These are phyloP conservation scores for Ilyonectria sp. DNA, from an alignment of 2,329 filamentous ascomycete genomes.

Conservation along the genomic window DNA sequence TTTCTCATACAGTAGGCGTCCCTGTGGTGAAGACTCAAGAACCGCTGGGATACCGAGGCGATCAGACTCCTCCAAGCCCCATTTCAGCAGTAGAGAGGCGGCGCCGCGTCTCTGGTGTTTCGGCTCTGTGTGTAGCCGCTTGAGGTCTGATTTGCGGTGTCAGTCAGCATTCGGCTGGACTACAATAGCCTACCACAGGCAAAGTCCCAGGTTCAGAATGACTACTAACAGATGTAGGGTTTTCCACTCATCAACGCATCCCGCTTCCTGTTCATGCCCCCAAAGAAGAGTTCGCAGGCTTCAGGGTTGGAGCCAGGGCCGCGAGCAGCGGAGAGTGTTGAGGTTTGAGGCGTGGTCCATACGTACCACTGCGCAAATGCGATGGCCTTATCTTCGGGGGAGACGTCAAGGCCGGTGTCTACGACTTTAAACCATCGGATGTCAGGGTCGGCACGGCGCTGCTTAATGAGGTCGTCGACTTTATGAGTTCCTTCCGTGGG, in stretches of 20 bases:
- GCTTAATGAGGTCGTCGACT: slow-evolving; percentile 38
- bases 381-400: slow-evolving; percentile 47
- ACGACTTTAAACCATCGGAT: slow-evolving; percentile 55
- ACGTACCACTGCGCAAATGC: slow-evolving; percentile 57
- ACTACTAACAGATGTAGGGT: slow-evolving; percentile 54
- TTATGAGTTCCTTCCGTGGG: slow-evolving; percentile 40
- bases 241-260: slow-evolving; percentile 50
- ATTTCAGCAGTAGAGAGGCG: slow-evolving; percentile 53
- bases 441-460: slow-evolving; percentile 45
- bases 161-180: not conserved
- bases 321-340: slow-evolving; percentile 45
- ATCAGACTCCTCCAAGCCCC: slow-evolving; percentile 55
- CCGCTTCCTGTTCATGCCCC: slow-evolving; percentile 50
- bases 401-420: slow-evolving; percentile 49
- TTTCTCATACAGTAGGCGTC: slow-evolving; percentile 53
- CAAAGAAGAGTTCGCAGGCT: slow-evolving; percentile 52
- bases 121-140: slow-evolving; percentile 56
- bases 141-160: slow-evolving; percentile 49
- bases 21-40: slow-evolving; percentile 55
- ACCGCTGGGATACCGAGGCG: slow-evolving; percentile 53
- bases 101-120: slow-evolving; percentile 56
- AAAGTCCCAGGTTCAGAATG: not conserved
- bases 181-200: no score
- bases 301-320: slow-evolving; percentile 52
- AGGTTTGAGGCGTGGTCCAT: slow-evolving; percentile 43